Evolutionary conservation across 257 asterid genomes (phyloP).

Genomic region (Eucommia ulmoides): DNA sequence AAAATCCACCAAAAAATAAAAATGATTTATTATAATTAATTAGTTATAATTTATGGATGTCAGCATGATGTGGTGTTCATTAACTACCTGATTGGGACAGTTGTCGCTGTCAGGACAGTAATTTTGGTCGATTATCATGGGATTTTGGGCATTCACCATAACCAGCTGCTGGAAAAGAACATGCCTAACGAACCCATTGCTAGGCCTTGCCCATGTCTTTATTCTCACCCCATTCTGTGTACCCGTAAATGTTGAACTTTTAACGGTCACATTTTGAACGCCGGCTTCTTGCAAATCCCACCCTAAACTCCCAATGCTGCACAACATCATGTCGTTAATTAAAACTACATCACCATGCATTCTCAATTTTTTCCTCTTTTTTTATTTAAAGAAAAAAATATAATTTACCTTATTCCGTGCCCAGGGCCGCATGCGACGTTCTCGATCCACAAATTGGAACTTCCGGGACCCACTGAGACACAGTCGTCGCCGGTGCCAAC

Average conservation of each 20-base stretch:
- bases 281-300: not conserved
- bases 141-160: not conserved
- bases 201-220: not conserved
- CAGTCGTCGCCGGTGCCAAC: not conserved
- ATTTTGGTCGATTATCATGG: not conserved
- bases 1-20: too few species aligned
- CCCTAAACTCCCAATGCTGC: slow-evolving; percentile 1
- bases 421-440: not conserved
- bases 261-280: not conserved
- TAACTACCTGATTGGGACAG: not conserved
- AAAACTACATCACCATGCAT: not conserved
- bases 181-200: not conserved
- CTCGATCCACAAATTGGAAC: not conserved
- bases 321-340: not conserved
- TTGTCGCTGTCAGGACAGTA: not conserved
- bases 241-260: not conserved
- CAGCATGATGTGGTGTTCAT: not conserved
- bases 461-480: not conserved
- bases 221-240: not conserved
- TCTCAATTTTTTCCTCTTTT: too few species aligned
- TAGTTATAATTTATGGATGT: not conserved
- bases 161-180: not conserved
- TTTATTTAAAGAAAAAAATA: too few species aligned
- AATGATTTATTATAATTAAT: too few species aligned
- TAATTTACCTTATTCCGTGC: not conserved